phyloP scores from a whole-genome alignment of 1,139 yeast genomes.

The Scheffersomyces segobiensis region DNA sequence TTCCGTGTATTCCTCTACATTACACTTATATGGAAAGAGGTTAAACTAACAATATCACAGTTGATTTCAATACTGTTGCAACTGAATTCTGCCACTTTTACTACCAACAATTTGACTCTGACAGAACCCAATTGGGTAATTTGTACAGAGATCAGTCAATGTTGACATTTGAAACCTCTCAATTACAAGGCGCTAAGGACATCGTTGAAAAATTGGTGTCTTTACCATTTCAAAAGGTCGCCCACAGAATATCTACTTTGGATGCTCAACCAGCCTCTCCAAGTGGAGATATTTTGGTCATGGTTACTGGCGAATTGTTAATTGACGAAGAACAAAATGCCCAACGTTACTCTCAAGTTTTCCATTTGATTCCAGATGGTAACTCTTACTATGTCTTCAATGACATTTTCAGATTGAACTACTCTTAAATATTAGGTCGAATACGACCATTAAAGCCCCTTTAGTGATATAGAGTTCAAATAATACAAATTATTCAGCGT shows the following conservation, averaged over 20 bases:
- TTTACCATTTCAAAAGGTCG: conserved; percentile 89
- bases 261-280: conserved; percentile 99
- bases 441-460: not conserved
- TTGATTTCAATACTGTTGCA: conserved; percentile 73
- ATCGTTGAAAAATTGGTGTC: conserved; percentile 88
- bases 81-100: conserved; percentile 89
- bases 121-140: conserved; percentile 90
- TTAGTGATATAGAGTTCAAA: no score
- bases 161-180: conserved; percentile 95
- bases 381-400: conserved; percentile 90
- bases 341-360: conserved; percentile 95
- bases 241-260: conserved; percentile 88
- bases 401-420: conserved; percentile 94
- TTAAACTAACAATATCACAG: conserved; percentile 22
- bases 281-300: conserved; percentile 88
- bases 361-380: conserved; percentile 93
- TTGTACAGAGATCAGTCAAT: conserved; percentile 95
- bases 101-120: conserved; percentile 92
- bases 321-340: conserved; percentile 94
- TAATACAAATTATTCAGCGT: no score
- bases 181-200: conserved; percentile 89
- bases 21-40: no score
- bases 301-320: conserved; percentile 96
- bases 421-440: conserved; percentile 35
- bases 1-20: no score